These are phyloP conservation scores for Boletus subcaerulescens DNA, from an alignment of 768 basidiomycete species.

Conservation along the genomic window DNA sequence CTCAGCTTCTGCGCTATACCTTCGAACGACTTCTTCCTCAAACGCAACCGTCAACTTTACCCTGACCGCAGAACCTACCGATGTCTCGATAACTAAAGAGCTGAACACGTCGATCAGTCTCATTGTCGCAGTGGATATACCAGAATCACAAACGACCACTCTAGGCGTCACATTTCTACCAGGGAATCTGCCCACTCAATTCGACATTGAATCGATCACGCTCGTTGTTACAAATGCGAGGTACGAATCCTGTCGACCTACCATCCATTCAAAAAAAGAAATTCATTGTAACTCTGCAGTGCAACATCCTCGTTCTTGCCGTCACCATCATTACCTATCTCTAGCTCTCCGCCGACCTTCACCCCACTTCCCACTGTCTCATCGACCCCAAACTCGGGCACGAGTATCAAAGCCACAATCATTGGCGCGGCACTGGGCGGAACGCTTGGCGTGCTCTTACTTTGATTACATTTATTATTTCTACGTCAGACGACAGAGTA, in stretches of 20 bases:
- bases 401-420: conserved; percentile 8
- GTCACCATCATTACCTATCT: conserved; percentile 18
- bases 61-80: conserved; percentile 36
- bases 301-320: conserved; percentile 29
- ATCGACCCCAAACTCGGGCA: not conserved
- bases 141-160: conserved; percentile 38
- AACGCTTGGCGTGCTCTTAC: conserved; percentile 9
- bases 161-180: conserved; percentile 42
- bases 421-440: conserved; percentile 15
- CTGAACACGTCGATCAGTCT: conserved; percentile 43
- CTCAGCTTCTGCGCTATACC: conserved; percentile 43
- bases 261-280: not conserved
- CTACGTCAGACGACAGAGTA: not conserved
- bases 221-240: conserved; percentile 37
- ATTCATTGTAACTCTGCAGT: conserved; percentile 8
- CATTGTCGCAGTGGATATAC: conserved; percentile 40
- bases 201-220: conserved; percentile 39
- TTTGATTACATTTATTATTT: conserved; percentile 8
- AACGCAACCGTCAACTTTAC: conserved; percentile 55
- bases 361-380: conserved; percentile 6
- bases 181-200: conserved; percentile 23
- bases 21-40: conserved; percentile 42
- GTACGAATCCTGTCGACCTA: conserved; percentile 22
- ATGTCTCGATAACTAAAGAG: conserved; percentile 33
- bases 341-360: conserved; percentile 21